A percentile compares a stretch with the other conserved stretches of the same genome.
phyloP scores from a whole-genome alignment of 2,329 filamentous ascomycete genomes.

The Ophiostoma tasmaniense region DNA sequence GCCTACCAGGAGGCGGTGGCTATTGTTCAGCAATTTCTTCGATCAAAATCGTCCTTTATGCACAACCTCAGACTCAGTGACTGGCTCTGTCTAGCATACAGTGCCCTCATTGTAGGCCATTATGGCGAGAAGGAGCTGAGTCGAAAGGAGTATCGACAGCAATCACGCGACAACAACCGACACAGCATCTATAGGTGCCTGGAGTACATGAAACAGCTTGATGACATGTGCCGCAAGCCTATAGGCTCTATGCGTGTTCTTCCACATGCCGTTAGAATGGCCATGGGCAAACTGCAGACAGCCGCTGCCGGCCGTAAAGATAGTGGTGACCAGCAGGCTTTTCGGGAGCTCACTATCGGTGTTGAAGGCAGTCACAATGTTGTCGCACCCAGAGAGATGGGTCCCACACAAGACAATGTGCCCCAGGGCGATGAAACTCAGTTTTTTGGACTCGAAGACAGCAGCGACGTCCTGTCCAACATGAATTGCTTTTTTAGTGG shows the following conservation, averaged over 20 bases:
- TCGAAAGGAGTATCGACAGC: neutral
- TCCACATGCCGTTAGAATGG: neutral
- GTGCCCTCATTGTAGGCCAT: conserved; percentile 5
- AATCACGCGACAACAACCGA: neutral
- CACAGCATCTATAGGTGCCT: conserved; percentile 2
- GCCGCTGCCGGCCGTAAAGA: neutral
- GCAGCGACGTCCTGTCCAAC: neutral
- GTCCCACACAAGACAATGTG: neutral
- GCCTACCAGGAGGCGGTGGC: conserved; percentile 3
- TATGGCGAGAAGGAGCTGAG: conserved; percentile 2
- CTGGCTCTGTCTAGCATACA: conserved; percentile 5
- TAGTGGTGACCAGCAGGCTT: neutral
- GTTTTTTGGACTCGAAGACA: conserved; percentile 2
- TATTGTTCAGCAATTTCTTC: neutral
- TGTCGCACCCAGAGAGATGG: neutral
- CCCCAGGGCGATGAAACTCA: neutral
- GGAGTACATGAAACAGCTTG: neutral
- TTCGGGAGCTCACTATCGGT: neutral
- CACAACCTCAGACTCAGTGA: conserved; percentile 3
- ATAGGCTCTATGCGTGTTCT: conserved; percentile 7
- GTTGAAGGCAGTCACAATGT: neutral
- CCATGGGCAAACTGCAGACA: conserved; percentile 1
- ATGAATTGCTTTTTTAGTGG: conserved; percentile 7
- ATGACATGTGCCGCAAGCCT: conserved; percentile 6
- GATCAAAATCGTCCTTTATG: neutral